phyloP scores from a whole-genome alignment of 2,329 filamentous ascomycete species.

The Aspergillus ochraceus region DNA sequence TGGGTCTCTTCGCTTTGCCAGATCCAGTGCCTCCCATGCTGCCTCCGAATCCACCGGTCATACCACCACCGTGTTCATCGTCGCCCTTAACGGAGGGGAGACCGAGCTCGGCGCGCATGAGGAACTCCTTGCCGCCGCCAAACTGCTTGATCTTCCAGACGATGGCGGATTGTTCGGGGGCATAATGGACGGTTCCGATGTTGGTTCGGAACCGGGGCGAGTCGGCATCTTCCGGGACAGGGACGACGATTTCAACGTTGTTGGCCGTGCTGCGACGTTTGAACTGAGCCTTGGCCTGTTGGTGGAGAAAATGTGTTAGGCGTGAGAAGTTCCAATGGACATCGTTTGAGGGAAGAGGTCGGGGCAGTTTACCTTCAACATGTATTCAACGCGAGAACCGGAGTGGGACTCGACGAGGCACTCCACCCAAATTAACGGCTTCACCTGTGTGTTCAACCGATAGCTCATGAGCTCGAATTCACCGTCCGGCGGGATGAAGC shows the following conservation, averaged over 20 bases:
- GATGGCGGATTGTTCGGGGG: conserved; percentile 94
- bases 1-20: conserved; percentile 90
- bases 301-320: not conserved
- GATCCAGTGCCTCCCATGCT: conserved; percentile 91
- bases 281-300: conserved; percentile 85
- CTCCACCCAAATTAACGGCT: conserved; percentile 98
- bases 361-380: conserved; percentile 71
- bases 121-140: conserved; percentile 94
- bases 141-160: conserved; percentile 99
- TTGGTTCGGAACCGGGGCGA: conserved; percentile 95
- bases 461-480: conserved; percentile 99
- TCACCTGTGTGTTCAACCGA: conserved; percentile 96
- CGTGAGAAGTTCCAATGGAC: too few relatives aligned
- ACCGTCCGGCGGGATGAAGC: conserved; percentile 96
- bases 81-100: conserved; percentile 92
- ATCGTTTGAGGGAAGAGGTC: not conserved
- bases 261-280: conserved; percentile 97
- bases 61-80: conserved; percentile 91
- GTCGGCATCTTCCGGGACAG: conserved; percentile 95
- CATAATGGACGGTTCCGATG: conserved; percentile 95
- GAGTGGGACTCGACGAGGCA: conserved; percentile 96
- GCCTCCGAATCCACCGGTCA: conserved; percentile 95
- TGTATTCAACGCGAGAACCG: conserved; percentile 94
- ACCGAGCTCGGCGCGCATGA: conserved; percentile 96
- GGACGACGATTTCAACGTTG: conserved; percentile 97